Evolutionary conservation across 2,329 filamentous ascomycete genomes (phyloP).

Genomic region (Cercospora sesami): DNA sequence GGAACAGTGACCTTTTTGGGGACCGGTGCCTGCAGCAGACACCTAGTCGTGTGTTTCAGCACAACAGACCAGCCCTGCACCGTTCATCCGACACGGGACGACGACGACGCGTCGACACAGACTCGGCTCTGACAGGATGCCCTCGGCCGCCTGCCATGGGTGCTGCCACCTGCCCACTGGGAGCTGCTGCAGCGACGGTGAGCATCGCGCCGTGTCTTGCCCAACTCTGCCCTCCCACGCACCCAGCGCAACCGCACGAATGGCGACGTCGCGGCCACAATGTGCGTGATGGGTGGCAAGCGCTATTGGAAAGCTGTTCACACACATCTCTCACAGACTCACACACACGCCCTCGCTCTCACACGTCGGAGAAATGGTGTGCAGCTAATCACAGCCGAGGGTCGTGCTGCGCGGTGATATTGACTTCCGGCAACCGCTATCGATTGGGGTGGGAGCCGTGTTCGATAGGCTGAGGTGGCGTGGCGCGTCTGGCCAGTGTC

Average conservation of each 20-base stretch:
- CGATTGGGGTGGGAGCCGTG: constrained; percentile 19
- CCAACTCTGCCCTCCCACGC: background rate
- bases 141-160: constrained; percentile 11
- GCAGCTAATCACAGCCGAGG: constrained; percentile 22
- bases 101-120: constrained; percentile 25
- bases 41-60: constrained; percentile 26
- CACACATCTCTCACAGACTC: background rate
- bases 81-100: background rate
- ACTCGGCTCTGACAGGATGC: constrained; percentile 5
- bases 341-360: constrained; percentile 1
- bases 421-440: constrained; percentile 24
- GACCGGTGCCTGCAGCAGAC: constrained; percentile 8
- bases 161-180: constrained; percentile 19
- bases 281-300: constrained; percentile 17
- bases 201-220: constrained; percentile 11
- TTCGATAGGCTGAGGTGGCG: constrained; percentile 15
- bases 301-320: constrained; percentile 22
- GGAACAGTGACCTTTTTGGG: constrained; percentile 4
- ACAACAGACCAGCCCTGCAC: constrained; percentile 11
- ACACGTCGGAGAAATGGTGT: constrained; percentile 5
- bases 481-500: constrained; percentile 5
- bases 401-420: constrained; percentile 13
- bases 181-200: constrained; percentile 12
- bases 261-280: background rate
- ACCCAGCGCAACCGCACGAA: background rate